Evolutionary conservation across 495 filamentous ascomycete genomes (phyloP).

Genomic region (Staphylotrichum longicolle): DNA sequence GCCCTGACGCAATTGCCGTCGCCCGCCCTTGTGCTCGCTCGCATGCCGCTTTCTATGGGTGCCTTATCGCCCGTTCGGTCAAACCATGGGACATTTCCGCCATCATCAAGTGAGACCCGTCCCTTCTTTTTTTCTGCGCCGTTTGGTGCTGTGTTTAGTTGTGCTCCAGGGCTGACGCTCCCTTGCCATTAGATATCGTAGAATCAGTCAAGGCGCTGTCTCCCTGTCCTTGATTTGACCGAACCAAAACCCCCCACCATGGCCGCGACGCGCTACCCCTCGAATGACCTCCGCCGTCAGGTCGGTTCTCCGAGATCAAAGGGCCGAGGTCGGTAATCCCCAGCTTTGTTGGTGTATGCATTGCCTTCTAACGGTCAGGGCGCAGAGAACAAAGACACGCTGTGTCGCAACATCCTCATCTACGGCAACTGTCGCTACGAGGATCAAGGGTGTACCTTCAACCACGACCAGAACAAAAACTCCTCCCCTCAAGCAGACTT

Average conservation of each 20-base stretch:
- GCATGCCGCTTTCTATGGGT: conserved; percentile 28
- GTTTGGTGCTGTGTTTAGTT: background rate
- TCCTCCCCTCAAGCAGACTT: conserved; percentile 54
- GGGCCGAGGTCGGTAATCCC: conserved; percentile 45
- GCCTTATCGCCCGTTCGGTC: conserved; percentile 29
- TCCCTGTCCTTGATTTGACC: conserved; percentile 22
- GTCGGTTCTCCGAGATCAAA: conserved; percentile 53
- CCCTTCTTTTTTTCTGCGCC: background rate
- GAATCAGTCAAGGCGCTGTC: conserved; percentile 26
- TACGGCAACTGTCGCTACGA: conserved; percentile 92
- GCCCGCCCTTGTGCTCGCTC: conserved; percentile 7
- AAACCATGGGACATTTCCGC: conserved; percentile 38
- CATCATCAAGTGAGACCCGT: conserved; percentile 37
- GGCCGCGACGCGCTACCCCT: conserved; percentile 45
- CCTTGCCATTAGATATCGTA: conserved; percentile 32
- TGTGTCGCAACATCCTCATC: conserved; percentile 90
- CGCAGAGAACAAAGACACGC: conserved; percentile 69
- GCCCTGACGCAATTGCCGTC: conserved; percentile 8
- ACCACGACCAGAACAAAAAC: conserved; percentile 72
- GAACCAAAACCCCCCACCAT: conserved; percentile 27
- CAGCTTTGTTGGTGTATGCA: background rate
- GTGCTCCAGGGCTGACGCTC: conserved; percentile 13
- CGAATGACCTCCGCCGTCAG: conserved; percentile 47
- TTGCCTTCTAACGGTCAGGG: conserved; percentile 13
- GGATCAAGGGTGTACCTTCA: conserved; percentile 88